Conservation (phyloP, 257 asterid species). For the Solanum pennellii region DNA sequence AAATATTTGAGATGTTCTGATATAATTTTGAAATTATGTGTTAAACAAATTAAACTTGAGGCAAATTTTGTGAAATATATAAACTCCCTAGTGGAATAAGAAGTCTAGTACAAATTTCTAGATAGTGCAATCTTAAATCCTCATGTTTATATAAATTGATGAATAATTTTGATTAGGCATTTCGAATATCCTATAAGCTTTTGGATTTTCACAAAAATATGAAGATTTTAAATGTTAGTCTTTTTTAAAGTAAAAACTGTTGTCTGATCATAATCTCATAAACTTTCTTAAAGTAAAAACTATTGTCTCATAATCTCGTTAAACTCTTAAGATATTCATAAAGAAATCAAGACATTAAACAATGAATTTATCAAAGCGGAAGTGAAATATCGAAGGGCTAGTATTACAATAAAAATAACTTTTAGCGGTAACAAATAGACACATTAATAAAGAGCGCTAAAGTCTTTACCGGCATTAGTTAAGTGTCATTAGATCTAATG, state of each 20-base stretch:
- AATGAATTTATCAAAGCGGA: accelerated
- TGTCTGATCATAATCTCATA: no score
- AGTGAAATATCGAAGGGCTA: background rate
- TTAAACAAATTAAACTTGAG: background rate
- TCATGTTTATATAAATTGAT: background rate
- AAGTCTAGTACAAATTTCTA: background rate
- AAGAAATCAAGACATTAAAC: background rate
- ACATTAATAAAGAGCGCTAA: no score
- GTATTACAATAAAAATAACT: no score
- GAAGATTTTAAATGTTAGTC: no score
- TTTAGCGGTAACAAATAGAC: no score
- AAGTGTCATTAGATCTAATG: no score
- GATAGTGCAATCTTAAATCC: background rate
- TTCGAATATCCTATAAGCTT: no score
- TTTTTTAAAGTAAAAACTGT: no score
- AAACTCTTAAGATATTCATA: background rate
- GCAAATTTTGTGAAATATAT: background rate
- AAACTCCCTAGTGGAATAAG: no score
- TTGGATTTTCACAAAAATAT: background rate
- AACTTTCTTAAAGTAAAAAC: background rate
- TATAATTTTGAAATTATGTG: background rate
- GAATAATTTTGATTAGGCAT: background rate
- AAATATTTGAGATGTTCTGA: no score
- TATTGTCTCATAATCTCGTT: background rate
- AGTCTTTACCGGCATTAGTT: no score